Evolutionary conservation across 2,329 filamentous ascomycete species (phyloP).

Genomic region (Geoglossum cookeanum): DNA sequence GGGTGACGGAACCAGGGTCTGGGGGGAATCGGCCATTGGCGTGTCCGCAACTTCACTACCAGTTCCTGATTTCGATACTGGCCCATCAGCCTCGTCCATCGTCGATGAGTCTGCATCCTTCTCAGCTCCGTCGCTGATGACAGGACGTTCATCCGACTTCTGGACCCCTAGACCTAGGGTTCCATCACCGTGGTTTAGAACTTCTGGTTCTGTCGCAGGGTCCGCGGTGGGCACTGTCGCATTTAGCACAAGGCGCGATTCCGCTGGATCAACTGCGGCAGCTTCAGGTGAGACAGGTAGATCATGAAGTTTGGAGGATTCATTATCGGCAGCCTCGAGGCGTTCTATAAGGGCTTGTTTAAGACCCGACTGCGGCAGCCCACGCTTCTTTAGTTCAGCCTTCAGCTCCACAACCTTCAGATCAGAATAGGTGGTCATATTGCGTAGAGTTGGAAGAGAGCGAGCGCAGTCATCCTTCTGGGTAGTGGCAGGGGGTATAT

Average conservation of each 20-base stretch:
- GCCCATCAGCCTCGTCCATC: neutral
- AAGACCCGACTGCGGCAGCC: slow-evolving; percentile 48
- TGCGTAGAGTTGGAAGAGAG: slow-evolving; percentile 4
- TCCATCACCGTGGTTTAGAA: neutral
- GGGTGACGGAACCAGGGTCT: neutral
- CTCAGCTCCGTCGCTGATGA: slow-evolving; percentile 4
- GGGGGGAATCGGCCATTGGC: slow-evolving; percentile 2
- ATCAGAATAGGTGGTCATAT: slow-evolving; percentile 34
- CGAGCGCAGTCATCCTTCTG: neutral
- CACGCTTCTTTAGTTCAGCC: slow-evolving; percentile 52
- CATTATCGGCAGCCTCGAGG: slow-evolving; percentile 28
- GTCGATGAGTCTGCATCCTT: slow-evolving; percentile 4
- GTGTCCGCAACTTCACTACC: slow-evolving; percentile 3
- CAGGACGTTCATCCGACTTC: slow-evolving; percentile 3
- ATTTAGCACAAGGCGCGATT: neutral
- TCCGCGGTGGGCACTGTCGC: neutral
- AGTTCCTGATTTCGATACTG: neutral
- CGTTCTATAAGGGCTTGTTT: slow-evolving; percentile 54
- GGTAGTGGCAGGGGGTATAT: neutral
- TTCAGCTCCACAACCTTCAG: slow-evolving; percentile 60
- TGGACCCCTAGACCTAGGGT: neutral
- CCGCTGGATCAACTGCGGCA: slow-evolving; percentile 2
- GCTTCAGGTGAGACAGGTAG: slow-evolving; percentile 5
- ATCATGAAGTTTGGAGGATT: slow-evolving; percentile 5
- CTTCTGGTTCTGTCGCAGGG: neutral